A percentile compares a stretch with the other conserved stretches of the same genome.
Conservation (phyloP, 108 stramenopile species). For the Pseudonitzschia pungens region DNA sequence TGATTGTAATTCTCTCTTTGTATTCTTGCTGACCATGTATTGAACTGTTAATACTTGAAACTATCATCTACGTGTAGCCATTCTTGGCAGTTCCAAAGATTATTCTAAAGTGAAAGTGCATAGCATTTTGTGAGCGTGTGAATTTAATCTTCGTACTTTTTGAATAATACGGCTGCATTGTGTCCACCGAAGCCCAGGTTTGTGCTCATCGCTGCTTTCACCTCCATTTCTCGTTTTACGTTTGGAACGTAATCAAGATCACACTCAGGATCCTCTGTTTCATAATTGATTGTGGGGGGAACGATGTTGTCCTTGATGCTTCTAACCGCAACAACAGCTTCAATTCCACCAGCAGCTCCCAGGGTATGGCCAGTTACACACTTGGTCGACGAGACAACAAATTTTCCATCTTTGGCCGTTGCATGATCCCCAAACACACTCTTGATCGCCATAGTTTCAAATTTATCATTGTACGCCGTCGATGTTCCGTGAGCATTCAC, state of each 20-base stretch:
- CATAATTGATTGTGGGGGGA: slow-evolving; percentile 95
- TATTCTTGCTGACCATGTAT: no score
- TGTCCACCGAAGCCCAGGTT: slow-evolving; percentile 98
- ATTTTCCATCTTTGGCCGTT: slow-evolving; percentile 66
- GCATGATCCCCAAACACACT: slow-evolving; percentile 90
- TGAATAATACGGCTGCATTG: slow-evolving; percentile 97
- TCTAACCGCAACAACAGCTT: slow-evolving; percentile 89
- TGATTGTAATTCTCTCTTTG: no score
- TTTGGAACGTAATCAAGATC: slow-evolving; percentile 97
- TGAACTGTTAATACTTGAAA: no score
- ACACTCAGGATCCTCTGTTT: slow-evolving; percentile 93
- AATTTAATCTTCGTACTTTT: slow-evolving; percentile 77
- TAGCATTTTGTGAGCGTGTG: no score
- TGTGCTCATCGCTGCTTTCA: slow-evolving; percentile 92
- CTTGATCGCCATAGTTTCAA: slow-evolving; percentile 96
- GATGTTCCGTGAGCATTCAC: slow-evolving; percentile 97
- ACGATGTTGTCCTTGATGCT: slow-evolving; percentile 79
- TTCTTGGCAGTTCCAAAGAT: no score
- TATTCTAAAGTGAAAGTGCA: no score
- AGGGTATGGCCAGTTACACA: slow-evolving; percentile 95
- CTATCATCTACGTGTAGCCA: no score
- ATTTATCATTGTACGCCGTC: slow-evolving; percentile 97
- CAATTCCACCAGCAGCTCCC: slow-evolving; percentile 95
- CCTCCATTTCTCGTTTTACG: slow-evolving; percentile 84
- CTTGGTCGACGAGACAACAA: slow-evolving; percentile 92